Conservation (phyloP, 164 flowering plant species). For the Kingdonia uniflora region DNA sequence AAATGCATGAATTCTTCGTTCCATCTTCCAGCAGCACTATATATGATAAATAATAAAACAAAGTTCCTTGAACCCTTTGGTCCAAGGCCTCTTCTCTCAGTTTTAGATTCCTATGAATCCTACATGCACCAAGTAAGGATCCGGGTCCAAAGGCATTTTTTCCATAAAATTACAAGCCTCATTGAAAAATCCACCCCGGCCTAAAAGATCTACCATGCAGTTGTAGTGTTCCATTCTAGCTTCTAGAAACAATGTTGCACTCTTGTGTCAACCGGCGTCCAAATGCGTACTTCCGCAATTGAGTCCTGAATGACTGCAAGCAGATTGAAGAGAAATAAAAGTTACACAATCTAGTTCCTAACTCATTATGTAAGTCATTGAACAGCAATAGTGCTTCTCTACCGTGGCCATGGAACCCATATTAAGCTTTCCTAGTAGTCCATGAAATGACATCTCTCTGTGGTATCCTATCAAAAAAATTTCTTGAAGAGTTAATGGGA, state of each 20-base stretch:
- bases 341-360: constrained; percentile 46
- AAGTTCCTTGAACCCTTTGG: constrained; percentile 50
- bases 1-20: constrained; percentile 49
- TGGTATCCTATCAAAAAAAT: constrained; percentile 39
- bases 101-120: constrained; percentile 37
- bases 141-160: constrained; percentile 50
- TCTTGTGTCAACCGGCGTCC: constrained; percentile 35
- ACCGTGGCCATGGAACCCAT: constrained; percentile 67
- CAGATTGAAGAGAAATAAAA: constrained; percentile 41
- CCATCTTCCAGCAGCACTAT: constrained; percentile 49
- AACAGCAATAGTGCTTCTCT: constrained; percentile 39
- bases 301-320: constrained; percentile 76
- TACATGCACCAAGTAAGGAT: constrained; percentile 59
- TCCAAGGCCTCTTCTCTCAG: constrained; percentile 52
- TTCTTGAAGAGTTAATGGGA: constrained; percentile 25
- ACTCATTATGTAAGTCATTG: constrained; percentile 18
- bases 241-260: constrained; percentile 34
- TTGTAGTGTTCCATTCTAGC: constrained; percentile 53
- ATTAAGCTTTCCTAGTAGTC: constrained; percentile 52
- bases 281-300: constrained; percentile 40
- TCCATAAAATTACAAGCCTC: constrained; percentile 38
- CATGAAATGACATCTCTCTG: constrained; percentile 46
- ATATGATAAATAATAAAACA: constrained; percentile 51
- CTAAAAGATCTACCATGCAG: constrained; percentile 61
- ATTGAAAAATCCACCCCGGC: constrained; percentile 46